Evolutionary conservation across 805 yeast genomes (phyloP), one percentile per base, ranked within the genome.

Genomic region (Sugiyamaella marilandica): DNA sequence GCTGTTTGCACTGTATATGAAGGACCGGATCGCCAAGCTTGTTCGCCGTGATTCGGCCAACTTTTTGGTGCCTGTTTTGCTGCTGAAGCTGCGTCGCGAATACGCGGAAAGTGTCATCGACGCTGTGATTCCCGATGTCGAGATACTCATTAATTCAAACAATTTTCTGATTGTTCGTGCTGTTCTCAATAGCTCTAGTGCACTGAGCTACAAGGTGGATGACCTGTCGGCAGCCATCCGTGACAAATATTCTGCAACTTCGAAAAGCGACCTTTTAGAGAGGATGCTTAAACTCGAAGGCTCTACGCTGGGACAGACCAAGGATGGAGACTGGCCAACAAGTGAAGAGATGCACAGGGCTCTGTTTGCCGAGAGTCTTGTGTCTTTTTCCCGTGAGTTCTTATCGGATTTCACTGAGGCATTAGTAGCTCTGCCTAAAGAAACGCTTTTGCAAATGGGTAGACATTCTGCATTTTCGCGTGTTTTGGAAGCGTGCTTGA

Each of bases 401-500:
- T 74, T 84, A 11, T 45, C 45, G n/a, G 47, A 50, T 43, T 76
- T 82, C 1, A 74, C 87, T 64, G 82, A 81, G 49, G 81, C 83
- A 53, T 68, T 86, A 54, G 66, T 87, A 49, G 76, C 76, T 1
- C 66, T 86, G 53, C 84, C 86, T 11, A 70, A 70, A n/a, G 85
- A 80, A 55, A 75, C 81, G 56, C 68, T 89, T 33, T 60, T 80
- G 31, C 85, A 83, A 62, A 83, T 92, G 86, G 85, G 95, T 62
- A 75, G 74, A 60, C 97, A 92, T 66, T 95, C 97, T 9, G 94
- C 90, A 1, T 90, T 87, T 60, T 88, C 96, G 0, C 97, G 87
- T 64, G 90, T 89, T 44, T 81, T 92, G 35, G 97, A 91, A 64
- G 74, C 78, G 53, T 77, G 81, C 2, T 74, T 91, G 32, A 58